A percentile compares a stretch with the other conserved stretches of the same genome.
Conservation (phyloP, 805 yeast species). For the Scheffersomyces lignosus region DNA sequence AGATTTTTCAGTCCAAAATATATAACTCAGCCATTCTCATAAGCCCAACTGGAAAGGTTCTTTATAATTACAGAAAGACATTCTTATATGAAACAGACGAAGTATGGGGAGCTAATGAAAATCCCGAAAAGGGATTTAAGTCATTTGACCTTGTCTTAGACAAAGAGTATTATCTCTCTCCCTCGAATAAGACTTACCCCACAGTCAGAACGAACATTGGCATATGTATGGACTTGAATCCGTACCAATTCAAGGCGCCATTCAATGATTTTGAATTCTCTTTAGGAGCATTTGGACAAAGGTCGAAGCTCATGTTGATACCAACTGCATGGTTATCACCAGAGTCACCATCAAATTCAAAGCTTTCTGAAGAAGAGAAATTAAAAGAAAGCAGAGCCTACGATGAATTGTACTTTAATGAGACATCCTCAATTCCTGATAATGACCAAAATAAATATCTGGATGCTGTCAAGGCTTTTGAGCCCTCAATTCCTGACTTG, state of each 20-base stretch:
- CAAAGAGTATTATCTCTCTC: constrained; percentile 11
- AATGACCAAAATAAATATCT: background rate
- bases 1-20: constrained; percentile 35
- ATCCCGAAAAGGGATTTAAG: constrained; percentile 55
- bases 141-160: constrained; percentile 45
- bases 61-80: constrained; percentile 72
- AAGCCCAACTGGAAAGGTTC: constrained; percentile 53
- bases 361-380: constrained; percentile 12
- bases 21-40: constrained; percentile 76
- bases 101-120: constrained; percentile 74
- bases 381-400: constrained; percentile 8
- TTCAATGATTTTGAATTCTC: constrained; percentile 75
- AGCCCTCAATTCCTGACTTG: constrained; percentile 41
- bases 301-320: constrained; percentile 58
- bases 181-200: constrained; percentile 17
- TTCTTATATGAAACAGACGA: constrained; percentile 79
- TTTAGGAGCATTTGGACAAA: constrained; percentile 44
- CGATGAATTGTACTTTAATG: constrained; percentile 4
- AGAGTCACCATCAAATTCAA: constrained; percentile 40
- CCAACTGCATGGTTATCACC: constrained; percentile 88
- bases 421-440: constrained; percentile 2
- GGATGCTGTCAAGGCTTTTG: constrained; percentile 4
- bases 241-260: constrained; percentile 80
- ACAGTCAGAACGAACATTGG: constrained; percentile 57
- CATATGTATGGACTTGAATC: constrained; percentile 93